Evolutionary conservation across 2,329 filamentous ascomycete species (phyloP).

Genomic region (Leptosphaerulina australis): DNA sequence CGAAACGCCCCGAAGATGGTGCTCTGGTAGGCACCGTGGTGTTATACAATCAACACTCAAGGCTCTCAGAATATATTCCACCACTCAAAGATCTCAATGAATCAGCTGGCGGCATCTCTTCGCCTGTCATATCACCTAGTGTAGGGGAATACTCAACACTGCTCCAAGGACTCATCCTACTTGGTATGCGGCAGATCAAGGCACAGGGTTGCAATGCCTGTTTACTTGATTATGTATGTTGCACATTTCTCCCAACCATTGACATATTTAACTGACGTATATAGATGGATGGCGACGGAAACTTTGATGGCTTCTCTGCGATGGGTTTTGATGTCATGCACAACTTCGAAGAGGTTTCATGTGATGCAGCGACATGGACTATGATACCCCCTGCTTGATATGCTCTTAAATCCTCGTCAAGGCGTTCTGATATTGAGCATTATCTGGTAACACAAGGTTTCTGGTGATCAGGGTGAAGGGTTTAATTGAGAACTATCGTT

Average conservation of each 20-base stretch:
- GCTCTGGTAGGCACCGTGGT: slow-evolving; percentile 79
- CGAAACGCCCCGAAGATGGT: slow-evolving; percentile 71
- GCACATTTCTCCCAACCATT: neutral
- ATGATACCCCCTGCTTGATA: slow-evolving; percentile 56
- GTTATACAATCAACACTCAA: slow-evolving; percentile 73
- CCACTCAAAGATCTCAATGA: slow-evolving; percentile 65
- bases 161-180: slow-evolving; percentile 77
- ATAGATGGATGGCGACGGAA: slow-evolving; percentile 73
- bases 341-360: slow-evolving; percentile 81
- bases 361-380: slow-evolving; percentile 67
- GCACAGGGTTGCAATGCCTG: slow-evolving; percentile 74
- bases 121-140: slow-evolving; percentile 74
- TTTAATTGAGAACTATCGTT: slow-evolving; percentile 10
- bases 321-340: slow-evolving; percentile 84
- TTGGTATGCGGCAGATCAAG: slow-evolving; percentile 84
- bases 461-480: slow-evolving; percentile 1
- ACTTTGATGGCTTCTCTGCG: slow-evolving; percentile 72
- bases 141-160: slow-evolving; percentile 72
- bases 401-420: neutral
- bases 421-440: slow-evolving; percentile 7
- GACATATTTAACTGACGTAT: slow-evolving; percentile 36
- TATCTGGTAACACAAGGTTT: slow-evolving; percentile 9
- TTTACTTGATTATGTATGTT: slow-evolving; percentile 78
- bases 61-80: slow-evolving; percentile 72
- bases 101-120: slow-evolving; percentile 76